Evolutionary conservation across 768 basidiomycete species (phyloP), one percentile per base, ranked within the genome.

Genomic region (Suillus decipiens): DNA sequence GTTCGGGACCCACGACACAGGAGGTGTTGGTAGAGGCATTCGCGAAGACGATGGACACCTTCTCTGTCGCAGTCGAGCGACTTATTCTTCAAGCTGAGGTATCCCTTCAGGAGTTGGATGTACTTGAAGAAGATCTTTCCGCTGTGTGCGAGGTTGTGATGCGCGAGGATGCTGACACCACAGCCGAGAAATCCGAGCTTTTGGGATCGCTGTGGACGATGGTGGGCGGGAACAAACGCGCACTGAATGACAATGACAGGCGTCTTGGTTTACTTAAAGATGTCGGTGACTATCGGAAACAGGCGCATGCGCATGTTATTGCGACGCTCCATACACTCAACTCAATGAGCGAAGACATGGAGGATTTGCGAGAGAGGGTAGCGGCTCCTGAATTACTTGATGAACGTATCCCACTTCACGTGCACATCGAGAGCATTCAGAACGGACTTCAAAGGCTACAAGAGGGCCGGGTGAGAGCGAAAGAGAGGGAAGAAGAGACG

Each of bases 341-440:
- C 34, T 77, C 78, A 43, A 84, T 92, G 86, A 84, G 84, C 66
- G 86, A 84, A 41, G 90, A 92, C 65, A 86, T 93, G 80, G 89
- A 90, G 70, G 89, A 90, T 50, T 75, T 93, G 64, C 79, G 91
- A 64, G 88, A 90, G 70, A 79, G 88, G 19, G 89, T 90, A 1
- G 83, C 89, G 5, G 82, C 85, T 37, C 90, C 92, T 1, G 85
- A 86, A 57, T 73, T 93, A 5, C 72, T 84, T 12, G 86, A 84
- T 5, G 74, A 83, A n/a, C 77, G 76, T 47, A 79, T 92, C 17
- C 89, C 90, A 5, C 77, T 89, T 5, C 86, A 89, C 63, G 90
- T 92, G 24, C 90, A 93, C 67, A 86, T 93, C 74, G 84, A 84
- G 76, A 90, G 87, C 63, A 90, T 93, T 67, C 77, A 77, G 70